Conservation (phyloP, 2,329 filamentous ascomycete species). For the Aureobasidium subglaciale region DNA sequence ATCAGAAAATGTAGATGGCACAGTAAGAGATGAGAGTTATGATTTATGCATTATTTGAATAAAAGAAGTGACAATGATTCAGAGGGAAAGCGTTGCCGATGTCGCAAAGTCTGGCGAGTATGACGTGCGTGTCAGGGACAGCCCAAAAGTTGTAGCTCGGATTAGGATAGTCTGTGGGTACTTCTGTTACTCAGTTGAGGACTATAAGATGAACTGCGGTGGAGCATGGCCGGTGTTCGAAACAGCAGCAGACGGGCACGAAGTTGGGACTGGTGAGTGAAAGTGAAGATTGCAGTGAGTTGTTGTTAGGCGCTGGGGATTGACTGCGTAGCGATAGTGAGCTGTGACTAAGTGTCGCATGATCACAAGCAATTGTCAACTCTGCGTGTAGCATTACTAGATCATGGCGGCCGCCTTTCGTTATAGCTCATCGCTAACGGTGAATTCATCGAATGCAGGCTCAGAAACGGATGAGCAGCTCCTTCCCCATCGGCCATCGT, state of each 20-base stretch:
- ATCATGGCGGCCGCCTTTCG: constrained; percentile 3
- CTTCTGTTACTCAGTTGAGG: background rate
- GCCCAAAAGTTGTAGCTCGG: background rate
- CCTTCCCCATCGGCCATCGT: background rate
- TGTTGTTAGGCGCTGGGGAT: background rate
- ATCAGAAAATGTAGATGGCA: constrained; percentile 31
- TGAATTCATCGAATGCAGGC: constrained; percentile 12
- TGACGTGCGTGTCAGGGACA: constrained; percentile 1
- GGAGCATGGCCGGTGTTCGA: constrained; percentile 4
- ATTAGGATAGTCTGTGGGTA: background rate
- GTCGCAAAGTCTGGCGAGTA: constrained; percentile 4
- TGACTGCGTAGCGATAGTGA: background rate
- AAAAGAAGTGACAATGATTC: too few relatives aligned
- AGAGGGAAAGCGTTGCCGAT: background rate
- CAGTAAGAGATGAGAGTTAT: background rate
- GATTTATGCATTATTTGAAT: too few relatives aligned
- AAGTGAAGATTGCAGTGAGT: background rate
- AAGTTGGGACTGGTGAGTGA: constrained; percentile 10
- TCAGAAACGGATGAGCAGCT: constrained; percentile 18
- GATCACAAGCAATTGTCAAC: background rate
- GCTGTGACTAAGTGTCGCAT: background rate
- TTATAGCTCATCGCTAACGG: constrained; percentile 4
- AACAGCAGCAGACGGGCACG: background rate
- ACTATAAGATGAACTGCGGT: constrained; percentile 9
- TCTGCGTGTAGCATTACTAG: background rate